Evolutionary conservation across 768 basidiomycete species (phyloP).

Genomic region (Tricholoma bakamatsutake): DNA sequence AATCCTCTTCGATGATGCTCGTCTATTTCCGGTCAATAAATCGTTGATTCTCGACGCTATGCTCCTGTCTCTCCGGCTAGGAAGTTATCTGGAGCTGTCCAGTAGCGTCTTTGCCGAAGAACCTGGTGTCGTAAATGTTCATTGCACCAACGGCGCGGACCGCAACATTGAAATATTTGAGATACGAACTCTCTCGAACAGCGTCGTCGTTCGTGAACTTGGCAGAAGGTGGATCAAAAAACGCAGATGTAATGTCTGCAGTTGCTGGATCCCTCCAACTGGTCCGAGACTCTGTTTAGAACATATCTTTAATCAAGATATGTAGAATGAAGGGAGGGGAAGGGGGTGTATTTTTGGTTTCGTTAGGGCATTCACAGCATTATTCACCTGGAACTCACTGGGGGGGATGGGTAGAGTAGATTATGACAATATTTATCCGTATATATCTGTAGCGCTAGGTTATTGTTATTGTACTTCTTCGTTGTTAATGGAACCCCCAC

Average conservation of each 20-base stretch:
- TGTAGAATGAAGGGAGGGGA: background rate
- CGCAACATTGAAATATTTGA: background rate
- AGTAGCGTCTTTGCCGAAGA: background rate
- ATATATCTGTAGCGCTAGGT: background rate
- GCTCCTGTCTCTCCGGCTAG: background rate
- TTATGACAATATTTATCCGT: background rate
- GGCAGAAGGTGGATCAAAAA: background rate
- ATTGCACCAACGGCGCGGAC: background rate
- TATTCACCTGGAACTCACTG: background rate
- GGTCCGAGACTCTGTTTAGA: background rate
- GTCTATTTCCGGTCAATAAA: background rate
- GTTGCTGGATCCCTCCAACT: background rate
- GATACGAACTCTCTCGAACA: background rate
- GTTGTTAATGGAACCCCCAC: too few species aligned
- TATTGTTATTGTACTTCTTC: background rate
- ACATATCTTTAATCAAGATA: background rate
- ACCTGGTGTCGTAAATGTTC: background rate
- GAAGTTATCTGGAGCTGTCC: background rate
- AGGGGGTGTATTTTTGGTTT: background rate
- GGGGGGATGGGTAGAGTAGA: too few species aligned
- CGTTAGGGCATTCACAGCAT: background rate
- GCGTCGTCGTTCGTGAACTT: background rate
- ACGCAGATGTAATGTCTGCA: background rate
- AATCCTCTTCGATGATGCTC: background rate
- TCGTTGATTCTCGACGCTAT: background rate